Conservation (phyloP, 352 stramenopile genomes). For the Phytophthora agathidicida region DNA sequence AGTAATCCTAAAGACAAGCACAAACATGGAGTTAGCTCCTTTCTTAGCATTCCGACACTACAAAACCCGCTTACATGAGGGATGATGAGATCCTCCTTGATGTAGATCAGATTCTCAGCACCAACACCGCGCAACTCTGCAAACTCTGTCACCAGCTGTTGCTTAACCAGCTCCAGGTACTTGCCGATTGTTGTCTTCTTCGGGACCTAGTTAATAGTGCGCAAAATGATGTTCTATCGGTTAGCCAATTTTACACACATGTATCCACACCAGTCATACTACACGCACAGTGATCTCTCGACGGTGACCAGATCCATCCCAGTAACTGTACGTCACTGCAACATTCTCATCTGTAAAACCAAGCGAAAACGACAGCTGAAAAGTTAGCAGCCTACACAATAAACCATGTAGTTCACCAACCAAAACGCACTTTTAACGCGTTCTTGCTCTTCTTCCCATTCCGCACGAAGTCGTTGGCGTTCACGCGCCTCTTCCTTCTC, state of each 20-base stretch:
- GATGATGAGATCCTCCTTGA: conserved; percentile 99
- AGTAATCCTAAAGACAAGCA: conserved; percentile 83
- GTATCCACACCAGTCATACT: background rate
- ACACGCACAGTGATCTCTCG: conserved; percentile 83
- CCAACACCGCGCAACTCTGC: conserved; percentile 91
- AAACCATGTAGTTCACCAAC: too few species aligned
- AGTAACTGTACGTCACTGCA: conserved; percentile 98
- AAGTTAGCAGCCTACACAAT: background rate
- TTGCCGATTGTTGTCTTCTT: conserved; percentile 94
- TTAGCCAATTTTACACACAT: background rate
- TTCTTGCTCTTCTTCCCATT: conserved; percentile 95
- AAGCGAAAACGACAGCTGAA: background rate
- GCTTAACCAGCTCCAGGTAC: conserved; percentile 86
- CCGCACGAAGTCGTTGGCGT: conserved; percentile 81
- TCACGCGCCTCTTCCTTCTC: conserved; percentile 85
- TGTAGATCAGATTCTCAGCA: conserved; percentile 96
- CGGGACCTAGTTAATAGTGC: conserved; percentile 45
- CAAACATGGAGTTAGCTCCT: conserved; percentile 16
- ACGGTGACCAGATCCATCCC: conserved; percentile 97
- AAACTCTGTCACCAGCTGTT: conserved; percentile 94
- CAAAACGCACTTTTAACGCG: conserved; percentile 87
- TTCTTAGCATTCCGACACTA: background rate
- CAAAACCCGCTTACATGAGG: conserved; percentile 70
- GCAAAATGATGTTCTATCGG: background rate
- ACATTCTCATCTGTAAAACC: conserved; percentile 81